These are phyloP conservation scores for Paramarasmius palmivorus DNA, from an alignment of 1,284 basidiomycete genomes.

Conservation along the genomic window DNA sequence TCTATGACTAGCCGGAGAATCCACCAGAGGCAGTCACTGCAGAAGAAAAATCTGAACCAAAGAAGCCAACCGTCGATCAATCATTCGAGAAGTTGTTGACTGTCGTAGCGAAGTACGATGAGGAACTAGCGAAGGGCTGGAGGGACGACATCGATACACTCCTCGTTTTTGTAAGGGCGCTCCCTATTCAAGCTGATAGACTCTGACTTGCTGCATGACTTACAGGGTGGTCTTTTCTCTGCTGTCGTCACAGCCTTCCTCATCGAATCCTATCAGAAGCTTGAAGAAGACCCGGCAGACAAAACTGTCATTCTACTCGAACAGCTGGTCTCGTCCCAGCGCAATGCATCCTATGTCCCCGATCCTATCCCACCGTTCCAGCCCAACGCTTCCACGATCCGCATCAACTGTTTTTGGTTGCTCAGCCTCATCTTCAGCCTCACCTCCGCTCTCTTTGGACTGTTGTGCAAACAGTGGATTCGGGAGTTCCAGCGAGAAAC, in stretches of 20 bases:
- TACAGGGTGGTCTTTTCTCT: conserved; percentile 4
- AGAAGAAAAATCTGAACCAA: too few species aligned
- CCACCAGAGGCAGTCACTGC: too few species aligned
- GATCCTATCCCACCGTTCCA: neutral
- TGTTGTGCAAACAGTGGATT: conserved; percentile 15
- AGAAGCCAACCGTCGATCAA: too few species aligned
- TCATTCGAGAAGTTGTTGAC: too few species aligned
- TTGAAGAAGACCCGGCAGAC: conserved; percentile 3
- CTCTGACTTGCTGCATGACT: neutral
- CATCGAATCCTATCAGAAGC: conserved; percentile 8
- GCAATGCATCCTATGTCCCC: too few species aligned
- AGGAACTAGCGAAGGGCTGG: too few species aligned
- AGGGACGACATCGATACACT: neutral
- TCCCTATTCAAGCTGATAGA: neutral
- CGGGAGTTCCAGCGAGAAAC: conserved; percentile 8
- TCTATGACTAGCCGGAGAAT: too few species aligned
- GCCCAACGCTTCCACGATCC: neutral
- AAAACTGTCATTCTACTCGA: neutral
- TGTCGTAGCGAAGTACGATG: too few species aligned
- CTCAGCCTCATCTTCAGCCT: conserved; percentile 8
- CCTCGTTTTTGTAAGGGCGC: conserved; percentile 1
- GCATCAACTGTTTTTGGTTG: conserved; percentile 8
- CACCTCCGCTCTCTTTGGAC: conserved; percentile 2
- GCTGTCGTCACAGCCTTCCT: conserved; percentile 9
- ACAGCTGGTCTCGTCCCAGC: conserved; percentile 3